These are phyloP conservation scores for Cryphonectria radicalis DNA, from an alignment of 2,329 filamentous ascomycete species.

Conservation along the genomic window DNA sequence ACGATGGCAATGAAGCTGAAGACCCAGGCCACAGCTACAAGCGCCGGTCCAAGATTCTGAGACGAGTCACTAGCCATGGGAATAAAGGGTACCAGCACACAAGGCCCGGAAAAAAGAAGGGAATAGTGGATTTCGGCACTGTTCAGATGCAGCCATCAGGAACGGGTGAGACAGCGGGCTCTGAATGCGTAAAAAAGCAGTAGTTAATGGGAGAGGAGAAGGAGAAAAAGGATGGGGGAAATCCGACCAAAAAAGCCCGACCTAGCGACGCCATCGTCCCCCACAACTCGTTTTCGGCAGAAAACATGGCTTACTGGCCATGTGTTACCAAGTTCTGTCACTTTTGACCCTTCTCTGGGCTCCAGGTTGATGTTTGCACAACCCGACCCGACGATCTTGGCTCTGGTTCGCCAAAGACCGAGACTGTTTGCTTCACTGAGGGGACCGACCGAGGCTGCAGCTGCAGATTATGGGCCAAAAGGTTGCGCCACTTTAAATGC, in stretches of 20 bases:
- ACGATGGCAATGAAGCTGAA: constrained; percentile 15
- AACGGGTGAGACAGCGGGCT: background rate
- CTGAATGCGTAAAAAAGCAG: background rate
- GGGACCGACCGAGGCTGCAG: too few relatives aligned
- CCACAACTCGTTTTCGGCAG: background rate
- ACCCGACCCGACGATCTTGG: background rate
- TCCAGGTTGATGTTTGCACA: background rate
- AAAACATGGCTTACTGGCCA: too few relatives aligned
- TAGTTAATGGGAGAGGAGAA: background rate
- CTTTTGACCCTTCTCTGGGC: background rate
- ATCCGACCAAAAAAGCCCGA: background rate
- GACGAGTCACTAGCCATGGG: background rate
- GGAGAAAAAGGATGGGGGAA: background rate
- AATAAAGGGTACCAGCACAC: background rate
- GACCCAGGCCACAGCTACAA: constrained; percentile 23
- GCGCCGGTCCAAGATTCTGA: constrained; percentile 30
- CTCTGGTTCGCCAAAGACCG: background rate
- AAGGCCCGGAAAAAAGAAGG: background rate
- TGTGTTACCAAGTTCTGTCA: background rate
- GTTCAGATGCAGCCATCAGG: background rate
- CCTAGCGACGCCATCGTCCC: background rate
- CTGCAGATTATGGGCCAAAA: too few relatives aligned
- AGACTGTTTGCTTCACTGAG: too few relatives aligned
- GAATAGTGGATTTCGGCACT: background rate
- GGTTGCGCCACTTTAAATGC: background rate